A percentile compares a stretch with the other conserved stretches of the same genome.
These are phyloP conservation scores for Rhytidhysteron rufulum DNA, from an alignment of 2,329 filamentous ascomycete species.

Conservation along the genomic window DNA sequence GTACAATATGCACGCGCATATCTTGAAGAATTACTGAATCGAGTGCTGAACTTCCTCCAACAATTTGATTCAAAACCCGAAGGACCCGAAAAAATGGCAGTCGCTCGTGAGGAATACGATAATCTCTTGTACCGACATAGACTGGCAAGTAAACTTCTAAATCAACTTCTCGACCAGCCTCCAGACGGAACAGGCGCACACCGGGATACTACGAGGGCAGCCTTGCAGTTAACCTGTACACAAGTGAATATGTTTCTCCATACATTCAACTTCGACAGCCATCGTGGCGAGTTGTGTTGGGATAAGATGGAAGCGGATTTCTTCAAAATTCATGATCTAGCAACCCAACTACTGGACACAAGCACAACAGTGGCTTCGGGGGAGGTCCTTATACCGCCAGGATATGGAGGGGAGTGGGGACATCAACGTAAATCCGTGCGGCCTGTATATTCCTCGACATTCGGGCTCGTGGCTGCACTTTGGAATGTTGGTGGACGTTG, in stretches of 20 bases:
- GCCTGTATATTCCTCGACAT: slow-evolving; percentile 23
- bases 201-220: slow-evolving; percentile 5
- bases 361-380: slow-evolving; percentile 16
- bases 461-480: slow-evolving; percentile 21
- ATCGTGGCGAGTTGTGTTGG: slow-evolving; percentile 8
- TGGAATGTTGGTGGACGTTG: slow-evolving; percentile 22
- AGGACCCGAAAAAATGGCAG: slow-evolving; percentile 1
- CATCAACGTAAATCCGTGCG: background rate
- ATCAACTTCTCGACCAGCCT: slow-evolving; percentile 9
- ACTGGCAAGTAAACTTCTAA: slow-evolving; percentile 6
- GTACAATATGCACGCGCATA: slow-evolving; percentile 11
- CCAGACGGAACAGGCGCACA: background rate
- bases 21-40: slow-evolving; percentile 20
- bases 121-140: slow-evolving; percentile 4
- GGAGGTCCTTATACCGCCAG: background rate
- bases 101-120: background rate
- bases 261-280: slow-evolving; percentile 3
- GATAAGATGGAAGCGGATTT: slow-evolving; percentile 12
- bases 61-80: slow-evolving; percentile 8
- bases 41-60: slow-evolving; percentile 23
- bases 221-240: slow-evolving; percentile 10
- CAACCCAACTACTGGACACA: slow-evolving; percentile 11
- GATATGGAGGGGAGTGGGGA: background rate
- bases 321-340: slow-evolving; percentile 11
- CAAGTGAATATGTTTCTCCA: slow-evolving; percentile 6